Conservation (phyloP, 768 basidiomycete genomes). For the Steccherinum ochraceum region DNA sequence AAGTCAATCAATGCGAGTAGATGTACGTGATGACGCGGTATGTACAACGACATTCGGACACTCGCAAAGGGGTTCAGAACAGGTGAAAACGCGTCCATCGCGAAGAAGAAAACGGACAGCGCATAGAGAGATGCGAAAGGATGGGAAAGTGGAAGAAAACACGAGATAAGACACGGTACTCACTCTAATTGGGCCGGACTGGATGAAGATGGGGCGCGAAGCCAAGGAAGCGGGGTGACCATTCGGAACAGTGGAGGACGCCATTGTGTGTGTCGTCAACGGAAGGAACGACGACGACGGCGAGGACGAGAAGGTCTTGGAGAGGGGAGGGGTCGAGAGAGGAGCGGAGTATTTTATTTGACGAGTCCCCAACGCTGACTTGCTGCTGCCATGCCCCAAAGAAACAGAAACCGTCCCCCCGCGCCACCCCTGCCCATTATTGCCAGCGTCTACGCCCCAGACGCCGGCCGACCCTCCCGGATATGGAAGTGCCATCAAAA, state of each 20-base stretch:
- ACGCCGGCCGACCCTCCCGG: too few relatives aligned
- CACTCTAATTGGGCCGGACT: slow-evolving; percentile 26
- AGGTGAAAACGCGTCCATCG: not conserved
- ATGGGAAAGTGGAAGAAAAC: not conserved
- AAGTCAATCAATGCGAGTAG: too few relatives aligned
- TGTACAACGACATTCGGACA: not conserved
- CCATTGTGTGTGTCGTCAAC: slow-evolving; percentile 14
- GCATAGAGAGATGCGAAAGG: not conserved
- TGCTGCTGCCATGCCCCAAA: not conserved
- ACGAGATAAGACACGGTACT: slow-evolving; percentile 11
- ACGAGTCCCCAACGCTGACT: not conserved
- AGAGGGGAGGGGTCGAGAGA: not conserved
- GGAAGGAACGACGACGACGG: slow-evolving; percentile 9
- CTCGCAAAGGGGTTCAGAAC: not conserved
- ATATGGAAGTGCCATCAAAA: too few relatives aligned
- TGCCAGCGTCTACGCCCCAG: not conserved
- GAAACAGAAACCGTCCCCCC: not conserved
- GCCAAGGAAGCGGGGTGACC: slow-evolving; percentile 13
- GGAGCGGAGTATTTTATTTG: not conserved
- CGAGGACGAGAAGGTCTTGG: not conserved
- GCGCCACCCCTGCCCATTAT: not conserved
- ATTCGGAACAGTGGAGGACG: slow-evolving; percentile 8
- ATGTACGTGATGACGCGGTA: not conserved
- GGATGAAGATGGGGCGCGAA: slow-evolving; percentile 27
- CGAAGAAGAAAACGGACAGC: not conserved